phyloP scores from a whole-genome alignment of 441 rosid genomes.

The Arabidopsis lyrata region DNA sequence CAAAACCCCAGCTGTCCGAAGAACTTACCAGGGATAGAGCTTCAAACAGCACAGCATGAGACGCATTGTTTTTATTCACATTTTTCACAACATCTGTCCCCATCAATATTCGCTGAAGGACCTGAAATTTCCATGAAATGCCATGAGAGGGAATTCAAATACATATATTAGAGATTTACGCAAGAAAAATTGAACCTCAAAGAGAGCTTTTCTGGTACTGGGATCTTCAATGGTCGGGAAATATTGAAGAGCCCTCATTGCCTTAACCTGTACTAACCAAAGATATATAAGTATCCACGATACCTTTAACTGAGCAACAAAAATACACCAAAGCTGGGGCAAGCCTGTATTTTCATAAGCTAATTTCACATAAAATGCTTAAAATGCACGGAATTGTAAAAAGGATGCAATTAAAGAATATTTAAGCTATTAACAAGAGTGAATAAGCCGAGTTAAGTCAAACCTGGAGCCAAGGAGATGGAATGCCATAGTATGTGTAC shows the following conservation, averaged over 20 bases:
- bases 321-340: slow-evolving; percentile 12
- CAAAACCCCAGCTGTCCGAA: slow-evolving; percentile 11
- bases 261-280: slow-evolving; percentile 75
- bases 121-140: slow-evolving; percentile 62
- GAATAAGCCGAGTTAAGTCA: slow-evolving; percentile 36
- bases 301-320: slow-evolving; percentile 22
- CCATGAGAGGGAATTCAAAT: slow-evolving; percentile 42
- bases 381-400: background rate
- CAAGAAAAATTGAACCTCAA: slow-evolving; percentile 68
- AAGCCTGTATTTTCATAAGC: slow-evolving; percentile 30
- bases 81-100: slow-evolving; percentile 99
- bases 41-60: slow-evolving; percentile 99
- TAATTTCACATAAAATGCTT: slow-evolving; percentile 8
- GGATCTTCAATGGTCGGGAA: slow-evolving; percentile 99
- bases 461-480: slow-evolving; percentile 99
- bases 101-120: slow-evolving; percentile 94
- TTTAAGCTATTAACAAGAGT: slow-evolving; percentile 6
- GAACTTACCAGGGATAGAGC: slow-evolving; percentile 93
- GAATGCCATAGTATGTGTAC: slow-evolving; percentile 98
- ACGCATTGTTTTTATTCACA: slow-evolving; percentile 98
- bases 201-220: slow-evolving; percentile 85
- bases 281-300: slow-evolving; percentile 38
- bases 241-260: slow-evolving; percentile 99
- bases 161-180: slow-evolving; percentile 20
- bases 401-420: background rate